phyloP scores from a whole-genome alignment of 129 eudicot species.

The Kitagawia praeruptora region DNA sequence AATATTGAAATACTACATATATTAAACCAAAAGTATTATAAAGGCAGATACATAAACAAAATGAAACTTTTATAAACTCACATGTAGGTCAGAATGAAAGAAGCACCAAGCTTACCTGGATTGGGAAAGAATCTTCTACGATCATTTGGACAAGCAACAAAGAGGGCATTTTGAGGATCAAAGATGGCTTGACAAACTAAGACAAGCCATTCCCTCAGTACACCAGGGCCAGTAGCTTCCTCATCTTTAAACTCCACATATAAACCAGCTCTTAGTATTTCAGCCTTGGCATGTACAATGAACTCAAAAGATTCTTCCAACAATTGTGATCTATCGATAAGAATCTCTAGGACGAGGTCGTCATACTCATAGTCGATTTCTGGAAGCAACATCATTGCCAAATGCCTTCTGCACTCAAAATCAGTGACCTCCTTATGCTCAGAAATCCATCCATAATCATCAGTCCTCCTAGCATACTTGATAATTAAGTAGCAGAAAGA shows the following conservation, averaged over 20 bases:
- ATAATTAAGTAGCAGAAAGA: slow-evolving; percentile 40
- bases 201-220: slow-evolving; percentile 68
- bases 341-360: slow-evolving; percentile 73
- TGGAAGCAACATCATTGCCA: slow-evolving; percentile 74
- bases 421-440: slow-evolving; percentile 49
- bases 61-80: too few relatives aligned
- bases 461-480: slow-evolving; percentile 46
- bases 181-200: slow-evolving; percentile 53
- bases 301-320: slow-evolving; percentile 67
- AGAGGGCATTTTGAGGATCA: slow-evolving; percentile 48
- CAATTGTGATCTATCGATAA: slow-evolving; percentile 65
- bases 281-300: slow-evolving; percentile 39
- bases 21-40: not conserved
- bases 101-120: slow-evolving; percentile 32
- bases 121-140: slow-evolving; percentile 55
- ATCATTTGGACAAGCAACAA: slow-evolving; percentile 49
- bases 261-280: slow-evolving; percentile 49
- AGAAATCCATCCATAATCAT: slow-evolving; percentile 58
- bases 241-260: slow-evolving; percentile 79
- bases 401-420: slow-evolving; percentile 67
- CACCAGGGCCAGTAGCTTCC: slow-evolving; percentile 97
- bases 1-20: too few relatives aligned
- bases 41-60: not conserved
- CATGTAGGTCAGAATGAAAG: not conserved
- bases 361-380: slow-evolving; percentile 55